Conservation (phyloP, 495 filamentous ascomycete genomes). For the Astrocystis sublimbata region DNA sequence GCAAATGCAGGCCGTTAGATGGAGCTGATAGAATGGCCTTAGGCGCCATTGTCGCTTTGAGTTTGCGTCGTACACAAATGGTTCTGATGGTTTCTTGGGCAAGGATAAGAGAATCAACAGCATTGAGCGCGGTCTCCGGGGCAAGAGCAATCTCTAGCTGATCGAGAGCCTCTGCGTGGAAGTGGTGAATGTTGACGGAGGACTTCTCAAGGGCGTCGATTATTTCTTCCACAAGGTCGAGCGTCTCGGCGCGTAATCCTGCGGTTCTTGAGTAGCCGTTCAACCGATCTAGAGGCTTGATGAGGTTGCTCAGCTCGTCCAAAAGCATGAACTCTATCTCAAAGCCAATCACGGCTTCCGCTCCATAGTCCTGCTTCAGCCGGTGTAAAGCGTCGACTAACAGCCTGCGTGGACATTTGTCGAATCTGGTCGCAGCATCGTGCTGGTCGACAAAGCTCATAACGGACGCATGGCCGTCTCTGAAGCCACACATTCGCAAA, state of each 20-base stretch:
- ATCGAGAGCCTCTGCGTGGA: not conserved
- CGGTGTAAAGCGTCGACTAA: not conserved
- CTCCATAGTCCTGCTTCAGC: not conserved
- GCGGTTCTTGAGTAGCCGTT: not conserved
- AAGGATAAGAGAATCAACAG: not conserved
- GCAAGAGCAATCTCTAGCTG: slow-evolving; percentile 2
- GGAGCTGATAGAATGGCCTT: not conserved
- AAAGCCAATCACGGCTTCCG: not conserved
- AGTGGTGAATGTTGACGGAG: not conserved
- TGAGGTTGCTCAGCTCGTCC: not conserved
- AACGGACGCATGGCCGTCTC: not conserved
- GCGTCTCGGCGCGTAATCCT: not conserved
- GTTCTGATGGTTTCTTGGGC: slow-evolving; percentile 1
- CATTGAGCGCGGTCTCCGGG: not conserved
- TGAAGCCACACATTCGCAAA: not conserved
- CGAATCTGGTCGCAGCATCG: not conserved
- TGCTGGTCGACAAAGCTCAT: not conserved
- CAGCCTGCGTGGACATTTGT: not conserved
- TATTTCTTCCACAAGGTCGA: not conserved
- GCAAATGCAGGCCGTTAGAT: not conserved
- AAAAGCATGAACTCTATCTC: not conserved
- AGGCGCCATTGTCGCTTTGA: not conserved
- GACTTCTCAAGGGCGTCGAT: not conserved
- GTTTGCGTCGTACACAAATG: not conserved
- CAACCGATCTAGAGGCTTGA: not conserved